A percentile compares a stretch with the other conserved stretches of the same genome.
phyloP scores from a whole-genome alignment of 2,329 filamentous ascomycete species.

The Sphaceloma murrayae region DNA sequence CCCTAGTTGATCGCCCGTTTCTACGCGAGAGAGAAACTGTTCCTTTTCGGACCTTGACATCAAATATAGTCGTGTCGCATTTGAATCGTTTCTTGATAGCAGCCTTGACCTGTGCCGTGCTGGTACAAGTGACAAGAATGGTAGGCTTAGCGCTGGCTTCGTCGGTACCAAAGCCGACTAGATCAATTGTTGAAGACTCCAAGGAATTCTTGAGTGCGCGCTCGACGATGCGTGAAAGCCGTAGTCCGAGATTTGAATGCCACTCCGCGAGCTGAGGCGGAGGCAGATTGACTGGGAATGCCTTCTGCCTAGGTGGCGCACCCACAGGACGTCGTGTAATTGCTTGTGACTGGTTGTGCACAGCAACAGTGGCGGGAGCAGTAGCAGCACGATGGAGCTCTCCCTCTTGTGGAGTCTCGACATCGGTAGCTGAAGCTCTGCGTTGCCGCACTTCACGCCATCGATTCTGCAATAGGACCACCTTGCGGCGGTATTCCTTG shows the following conservation, averaged over 20 bases:
- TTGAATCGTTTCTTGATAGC: slow-evolving; percentile 61
- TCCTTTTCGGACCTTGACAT: slow-evolving; percentile 63
- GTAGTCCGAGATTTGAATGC: slow-evolving; percentile 61
- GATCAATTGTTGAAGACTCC: slow-evolving; percentile 68
- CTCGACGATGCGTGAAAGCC: slow-evolving; percentile 61
- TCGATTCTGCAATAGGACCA: slow-evolving; percentile 27
- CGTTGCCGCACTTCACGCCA: slow-evolving; percentile 25
- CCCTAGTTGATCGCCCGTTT: slow-evolving; percentile 14
- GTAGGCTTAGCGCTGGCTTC: slow-evolving; percentile 59
- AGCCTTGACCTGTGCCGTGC: slow-evolving; percentile 60
- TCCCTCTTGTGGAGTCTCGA: slow-evolving; percentile 10
- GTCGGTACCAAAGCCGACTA: slow-evolving; percentile 64
- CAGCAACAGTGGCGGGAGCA: slow-evolving; percentile 24
- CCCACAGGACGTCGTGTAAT: slow-evolving; percentile 8
- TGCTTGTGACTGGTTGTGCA: slow-evolving; percentile 5
- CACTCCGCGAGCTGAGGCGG: slow-evolving; percentile 59
- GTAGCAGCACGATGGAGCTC: slow-evolving; percentile 12
- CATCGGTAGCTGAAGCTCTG: slow-evolving; percentile 15
- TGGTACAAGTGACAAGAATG: slow-evolving; percentile 67
- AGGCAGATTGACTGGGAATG: slow-evolving; percentile 40
- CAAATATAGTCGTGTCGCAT: slow-evolving; percentile 56
- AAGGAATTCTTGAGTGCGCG: slow-evolving; percentile 63
- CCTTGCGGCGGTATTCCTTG: slow-evolving; percentile 29
- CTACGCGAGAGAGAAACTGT: slow-evolving; percentile 20
- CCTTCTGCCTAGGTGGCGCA: slow-evolving; percentile 14